Evolutionary conservation across 2,329 filamentous ascomycete genomes (phyloP).

Genomic region (Trichoderma guizhouense): DNA sequence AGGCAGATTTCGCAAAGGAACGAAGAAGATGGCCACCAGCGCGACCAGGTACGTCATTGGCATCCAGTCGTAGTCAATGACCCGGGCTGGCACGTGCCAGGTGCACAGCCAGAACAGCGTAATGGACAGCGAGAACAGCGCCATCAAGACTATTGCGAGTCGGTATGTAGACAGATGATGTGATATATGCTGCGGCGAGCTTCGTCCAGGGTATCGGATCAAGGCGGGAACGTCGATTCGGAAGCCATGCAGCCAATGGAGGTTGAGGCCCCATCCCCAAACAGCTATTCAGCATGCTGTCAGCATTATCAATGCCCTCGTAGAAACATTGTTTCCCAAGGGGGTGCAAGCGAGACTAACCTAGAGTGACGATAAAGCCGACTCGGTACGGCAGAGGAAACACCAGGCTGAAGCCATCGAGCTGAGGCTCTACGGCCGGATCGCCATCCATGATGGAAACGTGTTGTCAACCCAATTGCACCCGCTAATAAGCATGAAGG

Average conservation of each 20-base stretch:
- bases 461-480: conserved; percentile 15
- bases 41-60: conserved; percentile 79
- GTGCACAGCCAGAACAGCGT: conserved; percentile 81
- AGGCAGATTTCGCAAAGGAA: conserved; percentile 67
- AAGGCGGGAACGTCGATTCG: conserved; percentile 85
- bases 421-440: conserved; percentile 63
- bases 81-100: conserved; percentile 63
- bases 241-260: conserved; percentile 75
- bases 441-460: conserved; percentile 63
- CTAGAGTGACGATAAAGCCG: conserved; percentile 78
- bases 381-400: conserved; percentile 89
- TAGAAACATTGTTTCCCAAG: not conserved
- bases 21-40: conserved; percentile 66
- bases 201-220: conserved; percentile 78
- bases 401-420: conserved; percentile 83
- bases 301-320: not conserved
- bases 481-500: not conserved
- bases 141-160: conserved; percentile 72
- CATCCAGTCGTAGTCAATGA: conserved; percentile 77
- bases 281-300: conserved; percentile 59
- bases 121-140: conserved; percentile 68
- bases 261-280: conserved; percentile 92
- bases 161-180: conserved; percentile 85
- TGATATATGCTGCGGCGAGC: conserved; percentile 64
- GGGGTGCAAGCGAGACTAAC: conserved; percentile 46